Conservation (phyloP, 176 grass and related monocot genomes). For the Poa pratensis region DNA sequence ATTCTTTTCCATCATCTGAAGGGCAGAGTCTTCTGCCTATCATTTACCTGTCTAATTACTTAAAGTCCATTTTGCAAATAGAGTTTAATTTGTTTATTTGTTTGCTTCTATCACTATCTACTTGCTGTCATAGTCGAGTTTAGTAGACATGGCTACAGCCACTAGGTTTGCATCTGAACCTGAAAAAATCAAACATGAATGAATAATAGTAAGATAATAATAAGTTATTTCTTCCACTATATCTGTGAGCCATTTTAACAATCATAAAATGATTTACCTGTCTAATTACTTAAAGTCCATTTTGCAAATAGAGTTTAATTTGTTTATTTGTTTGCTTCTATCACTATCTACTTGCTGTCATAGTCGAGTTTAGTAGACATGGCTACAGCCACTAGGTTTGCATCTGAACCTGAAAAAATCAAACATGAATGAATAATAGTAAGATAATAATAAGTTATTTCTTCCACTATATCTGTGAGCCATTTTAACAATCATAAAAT, state of each 20-base stretch:
- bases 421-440: background rate
- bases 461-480: conserved; percentile 22
- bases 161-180: conserved; percentile 11
- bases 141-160: conserved; percentile 30
- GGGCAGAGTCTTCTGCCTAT: conserved; percentile 13
- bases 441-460: conserved; percentile 13
- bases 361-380: conserved; percentile 34
- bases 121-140: background rate
- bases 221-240: background rate
- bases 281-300: conserved; percentile 13
- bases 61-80: conserved; percentile 12
- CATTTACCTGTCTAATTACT: conserved; percentile 18
- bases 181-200: background rate
- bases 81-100: conserved; percentile 11
- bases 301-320: conserved; percentile 9
- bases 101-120: conserved; percentile 24
- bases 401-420: conserved; percentile 17
- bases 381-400: conserved; percentile 2
- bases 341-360: background rate
- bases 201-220: conserved; percentile 15
- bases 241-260: conserved; percentile 12
- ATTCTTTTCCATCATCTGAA: conserved; percentile 4
- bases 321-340: conserved; percentile 23
- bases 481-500: background rate
- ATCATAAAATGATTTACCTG: conserved; percentile 5